Conservation (phyloP, 768 basidiomycete genomes). For the Omphalotus guepiniiformis region DNA sequence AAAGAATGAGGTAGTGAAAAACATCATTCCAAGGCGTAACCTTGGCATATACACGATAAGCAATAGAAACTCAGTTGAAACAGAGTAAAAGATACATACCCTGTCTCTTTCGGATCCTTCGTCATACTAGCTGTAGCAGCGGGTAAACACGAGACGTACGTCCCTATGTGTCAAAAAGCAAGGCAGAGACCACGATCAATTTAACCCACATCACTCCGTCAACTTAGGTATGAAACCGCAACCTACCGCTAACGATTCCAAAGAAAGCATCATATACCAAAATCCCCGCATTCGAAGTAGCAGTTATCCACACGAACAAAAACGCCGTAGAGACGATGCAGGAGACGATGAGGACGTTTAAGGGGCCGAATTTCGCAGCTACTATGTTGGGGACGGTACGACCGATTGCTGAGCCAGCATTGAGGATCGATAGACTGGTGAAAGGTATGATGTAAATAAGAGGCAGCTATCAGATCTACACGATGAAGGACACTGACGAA, state of each 20-base stretch:
- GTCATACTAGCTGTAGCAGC: conserved; percentile 6
- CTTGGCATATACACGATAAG: not conserved
- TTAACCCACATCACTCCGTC: not conserved
- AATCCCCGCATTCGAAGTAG: conserved; percentile 7
- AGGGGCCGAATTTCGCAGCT: conserved; percentile 11
- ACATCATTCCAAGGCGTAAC: conserved; percentile 14
- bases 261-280: conserved; percentile 13
- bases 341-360: conserved; percentile 13
- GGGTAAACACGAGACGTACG: conserved; percentile 8
- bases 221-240: not conserved
- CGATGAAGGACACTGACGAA: conserved; percentile 7
- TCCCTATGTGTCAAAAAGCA: conserved; percentile 1
- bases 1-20: conserved; percentile 15
- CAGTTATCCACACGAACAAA: conserved; percentile 11
- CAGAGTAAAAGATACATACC: not conserved
- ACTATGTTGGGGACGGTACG: conserved; percentile 12
- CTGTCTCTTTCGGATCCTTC: conserved; percentile 8
- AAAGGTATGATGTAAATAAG: not conserved
- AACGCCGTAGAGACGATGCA: conserved; percentile 7
- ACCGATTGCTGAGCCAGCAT: conserved; percentile 13
- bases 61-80: not conserved
- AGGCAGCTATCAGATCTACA: not conserved
- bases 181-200: not conserved
- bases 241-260: conserved; percentile 15
- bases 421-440: conserved; percentile 13